Evolutionary conservation across 495 filamentous ascomycete genomes (phyloP), one percentile per base, ranked within the genome.

Genomic region (Talaromyces wortmannii): DNA sequence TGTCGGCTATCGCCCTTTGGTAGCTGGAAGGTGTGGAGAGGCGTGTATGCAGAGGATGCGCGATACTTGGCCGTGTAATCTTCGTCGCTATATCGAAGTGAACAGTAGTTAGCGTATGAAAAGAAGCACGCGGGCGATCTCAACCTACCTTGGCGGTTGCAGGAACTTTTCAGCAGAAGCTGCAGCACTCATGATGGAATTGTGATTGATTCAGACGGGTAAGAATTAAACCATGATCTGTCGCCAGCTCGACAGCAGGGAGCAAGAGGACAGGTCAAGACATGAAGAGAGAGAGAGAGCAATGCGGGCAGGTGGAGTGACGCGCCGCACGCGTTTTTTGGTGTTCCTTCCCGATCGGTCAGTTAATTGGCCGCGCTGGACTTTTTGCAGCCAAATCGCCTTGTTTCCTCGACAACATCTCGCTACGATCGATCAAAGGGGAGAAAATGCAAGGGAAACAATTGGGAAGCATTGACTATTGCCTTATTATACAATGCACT

Each of bases 11-110:
- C 65, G 10, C 82, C 83, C 58, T 84, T 83, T 1, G 84, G 81
- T 10, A 97, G 78, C 46, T 74, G 67, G 65, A 88, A 97, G 0
- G 84, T 87, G 48, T 83, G 69, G 18, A 92, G 75, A 1, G 91
- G 85, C 52, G 85, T 86, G 74, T 96, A 96, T 55, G 72, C 66
- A 3, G 89, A 92, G 17, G 70, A 59, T 44, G 63, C 66, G 44
- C 86, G 78, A 45, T 75, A 70, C 30, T 67, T 55, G 11, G 63
- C 61, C 42, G 67, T 62, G 55, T 74, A 67, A 56, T 78, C 68
- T 54, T 74, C 66, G 31, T 73, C 64, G 50, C 74, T 78, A 30
- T 56, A 60, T 23, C 23, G 23, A 64, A 44, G 51, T 30, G 36
- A 23, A 55, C 47, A 52, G 11, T 48, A 8, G 49, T 44, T 40